These are phyloP conservation scores for Stenogyne calaminthoides DNA, from an alignment of 305 asterid species.

Conservation along the genomic window DNA sequence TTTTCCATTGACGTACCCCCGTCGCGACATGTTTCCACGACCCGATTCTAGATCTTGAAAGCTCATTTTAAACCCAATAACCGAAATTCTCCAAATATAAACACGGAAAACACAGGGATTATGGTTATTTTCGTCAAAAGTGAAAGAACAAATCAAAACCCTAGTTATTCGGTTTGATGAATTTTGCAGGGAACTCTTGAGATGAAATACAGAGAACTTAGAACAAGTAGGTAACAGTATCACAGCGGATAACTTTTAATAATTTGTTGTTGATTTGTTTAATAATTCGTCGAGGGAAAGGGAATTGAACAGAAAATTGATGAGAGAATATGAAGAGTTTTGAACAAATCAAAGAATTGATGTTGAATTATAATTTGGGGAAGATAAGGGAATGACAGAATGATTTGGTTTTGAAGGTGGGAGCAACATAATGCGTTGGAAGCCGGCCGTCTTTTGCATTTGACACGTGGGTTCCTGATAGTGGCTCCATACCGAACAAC, in stretches of 20 bases:
- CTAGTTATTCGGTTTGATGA: slow-evolving; percentile 35
- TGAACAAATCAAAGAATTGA: too few species aligned
- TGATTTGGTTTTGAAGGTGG: slow-evolving; percentile 24
- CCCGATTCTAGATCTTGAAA: slow-evolving; percentile 93
- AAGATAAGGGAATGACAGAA: slow-evolving; percentile 11
- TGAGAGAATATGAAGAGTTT: background rate
- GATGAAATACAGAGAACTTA: slow-evolving; percentile 13
- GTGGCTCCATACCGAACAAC: background rate
- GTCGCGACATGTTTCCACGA: slow-evolving; percentile 49
- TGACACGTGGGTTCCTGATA: slow-evolving; percentile 6
- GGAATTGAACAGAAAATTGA: slow-evolving; percentile 20
- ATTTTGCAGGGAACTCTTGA: slow-evolving; percentile 27
- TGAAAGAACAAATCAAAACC: slow-evolving; percentile 26
- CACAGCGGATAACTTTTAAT: background rate
- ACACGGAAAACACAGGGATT: background rate
- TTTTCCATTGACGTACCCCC: slow-evolving; percentile 59
- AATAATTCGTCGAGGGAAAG: background rate
- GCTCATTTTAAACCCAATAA: slow-evolving; percentile 44
- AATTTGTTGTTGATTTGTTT: background rate
- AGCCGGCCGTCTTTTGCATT: slow-evolving; percentile 20
- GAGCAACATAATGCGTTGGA: slow-evolving; percentile 18
- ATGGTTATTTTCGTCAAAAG: background rate
- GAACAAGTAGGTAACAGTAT: background rate
- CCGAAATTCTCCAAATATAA: slow-evolving; percentile 17
- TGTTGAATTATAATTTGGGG: background rate